phyloP scores from a whole-genome alignment of 257 asterid species.

The Solanum pennellii region DNA sequence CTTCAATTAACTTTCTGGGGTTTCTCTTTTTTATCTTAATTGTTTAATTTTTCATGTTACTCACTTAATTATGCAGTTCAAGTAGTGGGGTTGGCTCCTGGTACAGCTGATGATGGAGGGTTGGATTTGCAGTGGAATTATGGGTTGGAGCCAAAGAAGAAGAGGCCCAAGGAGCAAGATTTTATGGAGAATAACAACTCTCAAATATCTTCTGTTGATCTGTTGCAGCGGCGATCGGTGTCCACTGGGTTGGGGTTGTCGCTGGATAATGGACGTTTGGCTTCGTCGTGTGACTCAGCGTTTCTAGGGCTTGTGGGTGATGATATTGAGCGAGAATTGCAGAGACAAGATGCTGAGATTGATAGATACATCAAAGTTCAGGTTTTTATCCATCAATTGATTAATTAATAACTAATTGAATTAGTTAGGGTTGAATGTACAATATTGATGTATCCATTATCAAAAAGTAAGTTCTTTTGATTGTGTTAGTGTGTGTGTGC shows the following conservation, averaged over 20 bases:
- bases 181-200: constrained; percentile 59
- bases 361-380: constrained; percentile 79
- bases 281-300: constrained; percentile 66
- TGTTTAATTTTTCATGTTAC: neutral
- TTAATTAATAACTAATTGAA: neutral
- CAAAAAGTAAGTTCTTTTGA: neutral
- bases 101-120: constrained; percentile 49
- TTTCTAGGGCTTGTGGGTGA: constrained; percentile 64
- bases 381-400: constrained; percentile 27
- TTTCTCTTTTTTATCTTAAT: neutral
- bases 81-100: constrained; percentile 71
- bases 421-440: neutral
- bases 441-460: neutral
- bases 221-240: constrained; percentile 77
- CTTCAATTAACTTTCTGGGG: neutral
- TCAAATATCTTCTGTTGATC: constrained; percentile 69
- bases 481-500: neutral
- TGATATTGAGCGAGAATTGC: constrained; percentile 66
- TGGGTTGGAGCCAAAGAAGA: constrained; percentile 51
- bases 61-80: constrained; percentile 44
- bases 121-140: constrained; percentile 66
- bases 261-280: constrained; percentile 59
- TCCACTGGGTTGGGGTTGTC: constrained; percentile 95
- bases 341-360: constrained; percentile 79
- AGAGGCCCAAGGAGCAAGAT: constrained; percentile 67